A percentile compares a stretch with the other conserved stretches of the same genome.
Evolutionary conservation across 805 yeast species (phyloP).

Genomic region (Cyberlindnera petersonii): DNA sequence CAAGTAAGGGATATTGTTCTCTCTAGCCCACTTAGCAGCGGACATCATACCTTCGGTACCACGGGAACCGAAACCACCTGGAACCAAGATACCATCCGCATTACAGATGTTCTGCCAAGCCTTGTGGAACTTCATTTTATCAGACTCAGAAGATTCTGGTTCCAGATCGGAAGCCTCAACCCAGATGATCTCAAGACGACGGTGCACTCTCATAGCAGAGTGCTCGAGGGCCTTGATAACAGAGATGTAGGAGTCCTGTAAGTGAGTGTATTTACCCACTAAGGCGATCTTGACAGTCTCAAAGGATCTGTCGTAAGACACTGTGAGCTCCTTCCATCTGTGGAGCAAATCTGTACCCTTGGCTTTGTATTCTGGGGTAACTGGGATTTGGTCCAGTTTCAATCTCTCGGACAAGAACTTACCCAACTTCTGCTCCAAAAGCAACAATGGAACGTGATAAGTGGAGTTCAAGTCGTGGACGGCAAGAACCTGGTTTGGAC

Average conservation of each 20-base stretch:
- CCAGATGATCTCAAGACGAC: conserved; percentile 87
- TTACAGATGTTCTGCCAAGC: conserved; percentile 93
- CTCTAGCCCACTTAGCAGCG: conserved; percentile 98
- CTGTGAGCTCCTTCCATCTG: conserved; percentile 79
- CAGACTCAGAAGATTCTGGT: conserved; percentile 55
- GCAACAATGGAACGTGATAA: conserved; percentile 91
- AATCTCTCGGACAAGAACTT: conserved; percentile 68
- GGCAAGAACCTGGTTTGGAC: conserved; percentile 95
- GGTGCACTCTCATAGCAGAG: conserved; percentile 83
- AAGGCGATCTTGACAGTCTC: conserved; percentile 91
- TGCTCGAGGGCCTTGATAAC: conserved; percentile 96
- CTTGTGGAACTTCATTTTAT: conserved; percentile 79
- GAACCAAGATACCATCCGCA: conserved; percentile 95
- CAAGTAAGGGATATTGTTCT: conserved; percentile 85
- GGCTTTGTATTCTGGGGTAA: conserved; percentile 47
- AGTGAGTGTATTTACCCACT: conserved; percentile 95
- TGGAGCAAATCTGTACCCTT: conserved; percentile 66
- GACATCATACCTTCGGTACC: conserved; percentile 98
- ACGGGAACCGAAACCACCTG: conserved; percentile 97
- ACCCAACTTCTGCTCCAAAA: conserved; percentile 83
- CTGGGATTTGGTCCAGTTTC: conserved; percentile 44
- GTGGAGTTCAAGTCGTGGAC: conserved; percentile 96
- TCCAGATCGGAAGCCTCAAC: conserved; percentile 93
- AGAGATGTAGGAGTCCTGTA: conserved; percentile 91
- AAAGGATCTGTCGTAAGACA: conserved; percentile 73